Evolutionary conservation across 2,329 filamentous ascomycete genomes (phyloP).

Genomic region (Trichoderma asperellum): DNA sequence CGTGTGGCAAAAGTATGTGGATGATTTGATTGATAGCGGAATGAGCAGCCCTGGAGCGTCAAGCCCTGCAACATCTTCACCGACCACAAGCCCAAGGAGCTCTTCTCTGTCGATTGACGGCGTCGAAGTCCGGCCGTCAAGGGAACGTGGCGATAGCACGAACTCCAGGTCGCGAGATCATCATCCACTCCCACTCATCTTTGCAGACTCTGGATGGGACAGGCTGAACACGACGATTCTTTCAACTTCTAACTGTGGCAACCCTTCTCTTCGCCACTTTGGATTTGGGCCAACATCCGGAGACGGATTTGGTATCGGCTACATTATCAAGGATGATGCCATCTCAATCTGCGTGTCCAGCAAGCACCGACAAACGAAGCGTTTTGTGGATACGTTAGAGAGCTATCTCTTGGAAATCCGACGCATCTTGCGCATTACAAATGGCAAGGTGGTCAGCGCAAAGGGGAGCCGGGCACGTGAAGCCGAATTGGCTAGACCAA

Average conservation of each 20-base stretch:
- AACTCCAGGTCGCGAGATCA: constrained; percentile 53
- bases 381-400: constrained; percentile 88
- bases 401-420: constrained; percentile 89
- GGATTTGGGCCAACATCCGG: constrained; percentile 94
- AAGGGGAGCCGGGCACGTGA: constrained; percentile 59
- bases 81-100: constrained; percentile 39
- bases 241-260: constrained; percentile 98
- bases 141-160: constrained; percentile 59
- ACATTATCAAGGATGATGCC: constrained; percentile 84
- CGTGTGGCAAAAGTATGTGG: constrained; percentile 88
- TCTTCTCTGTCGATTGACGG: constrained; percentile 47
- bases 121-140: constrained; percentile 43
- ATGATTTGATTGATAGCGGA: constrained; percentile 62
- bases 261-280: constrained; percentile 91
- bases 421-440: constrained; percentile 75
- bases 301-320: constrained; percentile 95
- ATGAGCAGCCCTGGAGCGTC: constrained; percentile 65
- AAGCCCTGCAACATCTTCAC: constrained; percentile 59
- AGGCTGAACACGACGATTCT: constrained; percentile 92
- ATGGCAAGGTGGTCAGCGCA: constrained; percentile 47
- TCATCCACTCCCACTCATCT: constrained; percentile 72
- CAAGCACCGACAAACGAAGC: constrained; percentile 90
- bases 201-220: constrained; percentile 90
- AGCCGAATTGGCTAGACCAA: constrained; percentile 49
- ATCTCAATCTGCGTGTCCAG: constrained; percentile 91